phyloP scores from a whole-genome alignment of 2,329 filamentous ascomycete species.

The Epichloe aotearoae region DNA sequence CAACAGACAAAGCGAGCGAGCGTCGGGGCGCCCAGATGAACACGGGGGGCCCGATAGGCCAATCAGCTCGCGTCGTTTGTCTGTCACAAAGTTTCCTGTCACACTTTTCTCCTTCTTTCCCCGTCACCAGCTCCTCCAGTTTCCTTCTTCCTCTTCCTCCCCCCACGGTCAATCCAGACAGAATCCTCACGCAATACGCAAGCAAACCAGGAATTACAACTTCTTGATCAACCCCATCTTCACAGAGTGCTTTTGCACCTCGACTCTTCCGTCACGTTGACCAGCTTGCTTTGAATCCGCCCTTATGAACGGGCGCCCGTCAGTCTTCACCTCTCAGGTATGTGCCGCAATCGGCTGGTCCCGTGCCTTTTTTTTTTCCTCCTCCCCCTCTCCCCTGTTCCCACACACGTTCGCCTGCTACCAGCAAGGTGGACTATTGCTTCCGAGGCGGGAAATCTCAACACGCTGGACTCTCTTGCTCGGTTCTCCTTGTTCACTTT shows the following conservation, averaged over 20 bases:
- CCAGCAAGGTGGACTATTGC: neutral
- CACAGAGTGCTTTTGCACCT: constrained; percentile 9
- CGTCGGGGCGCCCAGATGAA: too few relatives aligned
- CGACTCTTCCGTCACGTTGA: constrained; percentile 11
- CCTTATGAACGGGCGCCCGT: constrained; percentile 77
- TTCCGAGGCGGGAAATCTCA: neutral
- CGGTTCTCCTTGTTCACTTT: neutral
- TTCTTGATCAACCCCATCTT: neutral
- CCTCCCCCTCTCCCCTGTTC: neutral
- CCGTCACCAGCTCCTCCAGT: constrained; percentile 2
- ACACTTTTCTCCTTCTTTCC: neutral
- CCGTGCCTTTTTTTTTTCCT: neutral
- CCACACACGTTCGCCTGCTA: neutral
- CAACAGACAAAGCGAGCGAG: too few relatives aligned
- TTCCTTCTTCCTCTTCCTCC: constrained; percentile 4
- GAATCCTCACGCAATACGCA: constrained; percentile 2
- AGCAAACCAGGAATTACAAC: neutral
- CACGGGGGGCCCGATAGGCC: too few relatives aligned
- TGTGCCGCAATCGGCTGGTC: constrained; percentile 12
- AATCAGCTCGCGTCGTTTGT: too few relatives aligned
- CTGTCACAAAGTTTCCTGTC: too few relatives aligned
- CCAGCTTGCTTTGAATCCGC: constrained; percentile 35
- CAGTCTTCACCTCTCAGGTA: constrained; percentile 81
- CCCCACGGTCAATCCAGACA: constrained; percentile 4
- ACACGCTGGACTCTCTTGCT: neutral